A percentile compares a stretch with the other conserved stretches of the same genome.
Evolutionary conservation across 495 filamentous ascomycete species (phyloP).

Genomic region (Penicillium samsonianum): DNA sequence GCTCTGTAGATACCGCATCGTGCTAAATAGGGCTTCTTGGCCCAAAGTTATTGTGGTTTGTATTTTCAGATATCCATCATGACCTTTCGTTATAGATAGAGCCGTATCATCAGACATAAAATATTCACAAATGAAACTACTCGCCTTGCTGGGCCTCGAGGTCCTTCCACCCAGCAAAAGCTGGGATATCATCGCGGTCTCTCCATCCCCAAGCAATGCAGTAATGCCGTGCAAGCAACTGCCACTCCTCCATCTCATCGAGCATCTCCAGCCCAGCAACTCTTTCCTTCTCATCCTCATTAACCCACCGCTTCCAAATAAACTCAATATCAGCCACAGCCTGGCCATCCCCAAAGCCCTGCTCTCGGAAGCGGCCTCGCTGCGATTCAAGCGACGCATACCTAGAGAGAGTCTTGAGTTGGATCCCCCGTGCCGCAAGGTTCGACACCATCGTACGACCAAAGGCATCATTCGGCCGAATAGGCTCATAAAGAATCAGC

Average conservation of each 20-base stretch:
- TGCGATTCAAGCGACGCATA: conserved; percentile 70
- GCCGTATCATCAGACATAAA: conserved; percentile 4
- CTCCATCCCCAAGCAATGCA: conserved; percentile 85
- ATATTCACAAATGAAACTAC: conserved; percentile 10
- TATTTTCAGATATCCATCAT: conserved; percentile 5
- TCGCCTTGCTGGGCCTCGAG: conserved; percentile 31
- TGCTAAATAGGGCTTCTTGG: too few species aligned
- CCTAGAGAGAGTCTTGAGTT: conserved; percentile 74
- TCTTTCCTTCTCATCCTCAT: conserved; percentile 71
- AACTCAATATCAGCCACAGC: conserved; percentile 68
- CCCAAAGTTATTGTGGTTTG: conserved; percentile 10
- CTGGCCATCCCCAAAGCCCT: conserved; percentile 59
- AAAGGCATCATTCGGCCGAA: conserved; percentile 79
- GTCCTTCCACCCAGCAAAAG: conserved; percentile 44
- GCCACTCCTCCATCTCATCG: conserved; percentile 97
- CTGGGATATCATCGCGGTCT: conserved; percentile 34
- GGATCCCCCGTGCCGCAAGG: conserved; percentile 79
- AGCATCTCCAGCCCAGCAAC: conserved; percentile 80
- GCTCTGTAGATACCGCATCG: background rate
- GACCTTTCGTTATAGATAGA: conserved; percentile 6
- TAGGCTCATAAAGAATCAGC: conserved; percentile 85
- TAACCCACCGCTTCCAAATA: conserved; percentile 76
- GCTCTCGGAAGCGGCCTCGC: conserved; percentile 57
- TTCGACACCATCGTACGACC: conserved; percentile 90
- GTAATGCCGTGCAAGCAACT: conserved; percentile 84